Percentiles rank a stretch among this genome's conserved stretches.
These are phyloP conservation scores for Botryotinia calthae DNA, from an alignment of 2,329 filamentous ascomycete species.

Conservation along the genomic window DNA sequence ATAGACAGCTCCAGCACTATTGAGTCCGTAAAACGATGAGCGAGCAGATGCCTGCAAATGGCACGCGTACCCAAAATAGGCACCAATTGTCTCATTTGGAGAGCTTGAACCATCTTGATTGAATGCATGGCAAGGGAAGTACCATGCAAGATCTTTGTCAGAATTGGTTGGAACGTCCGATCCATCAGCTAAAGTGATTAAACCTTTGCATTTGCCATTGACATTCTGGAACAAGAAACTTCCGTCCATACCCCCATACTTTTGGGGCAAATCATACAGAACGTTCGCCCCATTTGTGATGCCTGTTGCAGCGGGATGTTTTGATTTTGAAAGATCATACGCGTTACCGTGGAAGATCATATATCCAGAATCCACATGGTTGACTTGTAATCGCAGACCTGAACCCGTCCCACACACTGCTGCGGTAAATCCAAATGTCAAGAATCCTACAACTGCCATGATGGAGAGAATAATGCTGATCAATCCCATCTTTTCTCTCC, in stretches of 20 bases:
- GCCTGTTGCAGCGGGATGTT: constrained; percentile 76
- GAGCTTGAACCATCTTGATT: constrained; percentile 87
- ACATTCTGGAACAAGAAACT: constrained; percentile 99
- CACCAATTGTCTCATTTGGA: constrained; percentile 69
- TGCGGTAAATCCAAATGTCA: constrained; percentile 94
- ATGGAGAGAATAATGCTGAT: constrained; percentile 90
- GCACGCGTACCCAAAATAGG: constrained; percentile 84
- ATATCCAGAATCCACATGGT: constrained; percentile 76
- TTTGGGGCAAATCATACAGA: constrained; percentile 78
- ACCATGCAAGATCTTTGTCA: constrained; percentile 81
- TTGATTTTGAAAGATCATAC: constrained; percentile 75
- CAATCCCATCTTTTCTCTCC: constrained; percentile 96
- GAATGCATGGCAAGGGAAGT: constrained; percentile 89
- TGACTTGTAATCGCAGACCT: constrained; percentile 69
- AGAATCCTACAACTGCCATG: constrained; percentile 85
- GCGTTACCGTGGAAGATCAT: constrained; percentile 97
- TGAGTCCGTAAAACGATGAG: constrained; percentile 71
- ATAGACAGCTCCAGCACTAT: constrained; percentile 79
- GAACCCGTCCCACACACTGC: constrained; percentile 77
- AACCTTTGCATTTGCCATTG: constrained; percentile 90
- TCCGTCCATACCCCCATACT: constrained; percentile 84
- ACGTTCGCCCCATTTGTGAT: constrained; percentile 75
- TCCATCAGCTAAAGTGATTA: constrained; percentile 69
- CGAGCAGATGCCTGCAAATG: constrained; percentile 73
- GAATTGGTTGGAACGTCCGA: constrained; percentile 79